Evolutionary conservation across 1,284 basidiomycete species (phyloP), one percentile per base, ranked within the genome.

Genomic region (Austroboletus niveus): DNA sequence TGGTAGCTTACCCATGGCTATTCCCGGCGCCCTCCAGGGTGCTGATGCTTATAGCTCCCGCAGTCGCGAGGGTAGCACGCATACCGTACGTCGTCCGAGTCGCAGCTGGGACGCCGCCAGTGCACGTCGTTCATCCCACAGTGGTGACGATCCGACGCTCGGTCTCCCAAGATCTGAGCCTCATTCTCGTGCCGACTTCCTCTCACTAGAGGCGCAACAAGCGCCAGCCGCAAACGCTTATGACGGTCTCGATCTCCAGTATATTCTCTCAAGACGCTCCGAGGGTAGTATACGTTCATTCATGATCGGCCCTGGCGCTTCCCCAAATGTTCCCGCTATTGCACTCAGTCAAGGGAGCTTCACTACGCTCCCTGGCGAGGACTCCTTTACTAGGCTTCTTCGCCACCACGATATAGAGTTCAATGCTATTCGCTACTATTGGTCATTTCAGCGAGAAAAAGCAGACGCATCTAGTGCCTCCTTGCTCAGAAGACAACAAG

Each of bases 371-470:
- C 68, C 70, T 49, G 72, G 75, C 38, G 82, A 82, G 38, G 85
- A 88, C 60, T 71, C 82, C 9, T 89, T 89, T 60, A 72, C 73
- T 42, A 74, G 72, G 49, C 79, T 77, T 35, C 61, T 85, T 17
- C 68, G 72, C 34, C 71, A 69, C 45, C 71, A 78, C 69, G 82
- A 81, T 53, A 74, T 72, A 12, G 70, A 69, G 24, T 82, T 81
- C 52, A 72, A 71, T 24, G 60, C 68, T 34, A 66, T 77, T 47
- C 69, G 74, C 42, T 68, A 70, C 36, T 75, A 78, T 49, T 89
- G 87, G 87, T 78, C 74, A n/a, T 87, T 88, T 64, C 72, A 68
- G 51, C 76, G 74, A 55, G 84, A 86, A 63, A 77, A 68, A 24
- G 76, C 72, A 14, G 80, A 81, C 49, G 51, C 52, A 1, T 60